phyloP scores from a whole-genome alignment of 2,329 filamentous ascomycete genomes.

The Neophaeococcomyces mojaviensis region DNA sequence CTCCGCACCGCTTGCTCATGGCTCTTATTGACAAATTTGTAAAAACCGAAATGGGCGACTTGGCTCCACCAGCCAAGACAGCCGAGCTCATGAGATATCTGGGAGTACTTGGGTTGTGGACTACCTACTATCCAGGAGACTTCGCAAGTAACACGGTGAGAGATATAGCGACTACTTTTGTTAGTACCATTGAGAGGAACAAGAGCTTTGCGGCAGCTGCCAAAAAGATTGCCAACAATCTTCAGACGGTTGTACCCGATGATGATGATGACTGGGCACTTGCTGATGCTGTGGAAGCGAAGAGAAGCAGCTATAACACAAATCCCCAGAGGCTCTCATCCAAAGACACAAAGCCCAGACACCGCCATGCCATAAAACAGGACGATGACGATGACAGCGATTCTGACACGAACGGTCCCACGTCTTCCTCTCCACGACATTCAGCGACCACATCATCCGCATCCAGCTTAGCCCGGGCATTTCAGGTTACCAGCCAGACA shows the following conservation, averaged over 20 bases:
- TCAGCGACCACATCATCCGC: constrained; percentile 34
- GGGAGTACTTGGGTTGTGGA: constrained; percentile 80
- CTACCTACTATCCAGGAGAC: constrained; percentile 82
- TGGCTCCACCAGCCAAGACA: constrained; percentile 68
- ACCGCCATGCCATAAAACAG: constrained; percentile 28
- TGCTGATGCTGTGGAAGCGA: constrained; percentile 50
- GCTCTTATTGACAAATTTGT: constrained; percentile 58
- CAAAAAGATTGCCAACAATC: constrained; percentile 68
- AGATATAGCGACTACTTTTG: constrained; percentile 65
- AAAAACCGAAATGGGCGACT: constrained; percentile 65
- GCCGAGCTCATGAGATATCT: constrained; percentile 77
- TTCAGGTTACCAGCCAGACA: constrained; percentile 35
- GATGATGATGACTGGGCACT: constrained; percentile 93
- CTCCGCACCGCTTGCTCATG: constrained; percentile 68
- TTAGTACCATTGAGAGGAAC: constrained; percentile 63
- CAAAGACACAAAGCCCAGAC: constrained; percentile 28
- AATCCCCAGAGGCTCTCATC: constrained; percentile 13
- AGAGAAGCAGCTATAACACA: constrained; percentile 9
- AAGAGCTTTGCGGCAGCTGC: constrained; percentile 78
- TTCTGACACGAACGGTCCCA: constrained; percentile 26
- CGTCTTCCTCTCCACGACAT: constrained; percentile 31
- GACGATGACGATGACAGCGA: constrained; percentile 15
- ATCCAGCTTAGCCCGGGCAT: constrained; percentile 33
- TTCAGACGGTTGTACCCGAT: constrained; percentile 71
- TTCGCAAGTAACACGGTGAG: constrained; percentile 74